Base-by-base conservation (phyloP, 2,329 filamentous ascomycete species). In the Cercospora sp. region DNA sequence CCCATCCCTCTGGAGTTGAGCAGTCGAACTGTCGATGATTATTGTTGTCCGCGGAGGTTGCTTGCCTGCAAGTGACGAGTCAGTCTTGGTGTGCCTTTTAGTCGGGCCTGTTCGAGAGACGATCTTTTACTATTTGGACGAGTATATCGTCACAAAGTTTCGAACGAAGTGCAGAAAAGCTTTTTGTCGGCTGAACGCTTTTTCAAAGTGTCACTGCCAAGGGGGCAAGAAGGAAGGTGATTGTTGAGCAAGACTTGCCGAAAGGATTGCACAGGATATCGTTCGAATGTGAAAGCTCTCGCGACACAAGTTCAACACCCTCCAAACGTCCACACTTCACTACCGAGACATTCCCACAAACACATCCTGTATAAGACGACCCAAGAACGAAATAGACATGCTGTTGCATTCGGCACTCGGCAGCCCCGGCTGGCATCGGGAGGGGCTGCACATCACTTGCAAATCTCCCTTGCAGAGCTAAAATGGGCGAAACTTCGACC, bases 401-500 rank as follows among this genome's bases (percentile, higher is more conserved):
- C 18, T 21, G 43, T 18, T 51, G 18, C 28, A 26, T 10, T 24
- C 49, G 49, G 49, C 49, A 26, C 49, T 26, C 49, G 49, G 49
- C 49, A 26, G 49, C 9, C 21, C 49, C 49, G 21, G 49, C 21
- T 16, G 49, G 21, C 18, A 53, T 24, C 49, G 49, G 49, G 49
- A 49, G 45, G n/a, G 45, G n/a, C 45, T 49, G 45, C 45, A 49
- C 45, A 24, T 49, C 45, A 49, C 34, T 34, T 53, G 49, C 49
- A 53, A 53, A 53, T 53, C 49, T 53, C 49, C 49, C 49, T 53
- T 53, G 49, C 49, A 26, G 49, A 53, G 49, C 49, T 53, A 53
- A 53, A 53, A 28, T 5, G 49, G 49, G 49, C 21, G 18, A 53
- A 28, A 53, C 49, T 53, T 53, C 49, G 3, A 1, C 21, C 49